phyloP scores from a whole-genome alignment of 2,329 filamentous ascomycete species.

The Neofusicoccum ribis region DNA sequence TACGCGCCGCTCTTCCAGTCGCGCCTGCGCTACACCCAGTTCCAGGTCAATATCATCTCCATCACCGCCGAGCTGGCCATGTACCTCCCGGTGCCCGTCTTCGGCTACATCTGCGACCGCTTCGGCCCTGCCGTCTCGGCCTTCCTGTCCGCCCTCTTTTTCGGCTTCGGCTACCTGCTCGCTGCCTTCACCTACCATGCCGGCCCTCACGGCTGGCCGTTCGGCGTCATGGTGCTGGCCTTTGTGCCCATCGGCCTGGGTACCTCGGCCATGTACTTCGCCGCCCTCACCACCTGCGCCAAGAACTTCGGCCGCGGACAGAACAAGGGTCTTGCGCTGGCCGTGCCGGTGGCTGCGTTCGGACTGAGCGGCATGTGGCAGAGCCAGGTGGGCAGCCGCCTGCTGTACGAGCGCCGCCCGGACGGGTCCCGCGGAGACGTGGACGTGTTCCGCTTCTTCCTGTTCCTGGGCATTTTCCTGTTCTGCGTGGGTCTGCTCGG shows the following conservation, averaged over 20 bases:
- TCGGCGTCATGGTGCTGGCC: conserved; percentile 78
- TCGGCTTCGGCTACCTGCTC: conserved; percentile 78
- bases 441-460: conserved; percentile 81
- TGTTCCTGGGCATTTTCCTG: conserved; percentile 77
- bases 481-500: conserved; percentile 71
- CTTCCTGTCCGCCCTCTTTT: conserved; percentile 69
- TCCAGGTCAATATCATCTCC: conserved; percentile 87
- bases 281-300: conserved; percentile 89
- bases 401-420: conserved; percentile 69
- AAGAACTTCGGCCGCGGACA: conserved; percentile 95
- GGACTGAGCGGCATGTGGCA: conserved; percentile 95
- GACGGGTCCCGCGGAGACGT: conserved; percentile 63
- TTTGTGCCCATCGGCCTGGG: conserved; percentile 82
- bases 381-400: conserved; percentile 78
- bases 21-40: conserved; percentile 81
- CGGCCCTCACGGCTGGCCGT: conserved; percentile 65
- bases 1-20: conserved; percentile 91
- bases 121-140: conserved; percentile 77
- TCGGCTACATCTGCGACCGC: conserved; percentile 90
- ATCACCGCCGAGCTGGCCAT: conserved; percentile 84
- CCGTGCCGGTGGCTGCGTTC: conserved; percentile 87
- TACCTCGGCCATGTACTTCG: conserved; percentile 86
- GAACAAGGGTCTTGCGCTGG: conserved; percentile 84
- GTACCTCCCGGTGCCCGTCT: conserved; percentile 87
- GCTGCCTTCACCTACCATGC: conserved; percentile 76